phyloP scores from a whole-genome alignment of 306 rosid species.

The Vigna reflexopilosa region DNA sequence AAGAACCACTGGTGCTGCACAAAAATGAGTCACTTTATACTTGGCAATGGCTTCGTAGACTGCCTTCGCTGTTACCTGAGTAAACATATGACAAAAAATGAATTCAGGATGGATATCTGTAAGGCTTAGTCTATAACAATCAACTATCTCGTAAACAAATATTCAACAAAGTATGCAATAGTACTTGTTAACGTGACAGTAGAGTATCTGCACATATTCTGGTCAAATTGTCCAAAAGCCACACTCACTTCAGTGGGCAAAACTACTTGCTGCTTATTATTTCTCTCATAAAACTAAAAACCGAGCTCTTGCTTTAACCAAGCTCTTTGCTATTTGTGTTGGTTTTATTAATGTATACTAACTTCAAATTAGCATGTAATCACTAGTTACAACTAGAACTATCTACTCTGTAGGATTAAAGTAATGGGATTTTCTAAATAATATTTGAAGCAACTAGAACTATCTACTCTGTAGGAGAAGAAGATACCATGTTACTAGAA shows the following conservation, averaged over 20 bases:
- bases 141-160: not conserved
- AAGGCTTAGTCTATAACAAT: not conserved
- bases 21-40: constrained; percentile 84
- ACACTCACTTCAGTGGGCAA: constrained; percentile 1
- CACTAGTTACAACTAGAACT: too few relatives aligned
- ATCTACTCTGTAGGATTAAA: too few relatives aligned
- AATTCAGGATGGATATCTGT: not conserved
- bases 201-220: not conserved
- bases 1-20: constrained; percentile 97
- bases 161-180: constrained; percentile 9
- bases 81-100: constrained; percentile 19
- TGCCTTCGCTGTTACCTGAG: constrained; percentile 78
- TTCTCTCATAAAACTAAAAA: too few relatives aligned
- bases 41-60: constrained; percentile 77
- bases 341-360: too few relatives aligned
- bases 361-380: too few relatives aligned
- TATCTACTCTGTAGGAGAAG: too few relatives aligned
- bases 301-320: too few relatives aligned
- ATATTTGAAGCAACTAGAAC: too few relatives aligned
- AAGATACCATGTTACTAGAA: too few relatives aligned
- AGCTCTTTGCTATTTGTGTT: too few relatives aligned
- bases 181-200: not conserved
- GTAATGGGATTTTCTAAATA: too few relatives aligned
- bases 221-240: not conserved
- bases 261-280: not conserved